Conservation (phyloP, 2,329 filamentous ascomycete genomes). For the Bertia moriformis region DNA sequence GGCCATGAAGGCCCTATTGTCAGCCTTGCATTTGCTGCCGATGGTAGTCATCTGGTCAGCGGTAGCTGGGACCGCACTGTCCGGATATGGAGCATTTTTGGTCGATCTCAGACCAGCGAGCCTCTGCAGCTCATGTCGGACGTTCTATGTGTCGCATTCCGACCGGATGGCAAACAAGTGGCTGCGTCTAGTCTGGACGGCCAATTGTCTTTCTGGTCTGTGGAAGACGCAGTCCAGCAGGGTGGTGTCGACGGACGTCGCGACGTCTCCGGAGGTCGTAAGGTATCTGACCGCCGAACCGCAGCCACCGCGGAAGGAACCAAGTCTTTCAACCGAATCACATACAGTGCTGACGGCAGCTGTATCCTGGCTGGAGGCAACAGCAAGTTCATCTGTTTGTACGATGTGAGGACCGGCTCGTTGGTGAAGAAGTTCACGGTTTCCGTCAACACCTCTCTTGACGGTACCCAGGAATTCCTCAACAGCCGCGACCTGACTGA, state of each 20-base stretch:
- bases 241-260: conserved; percentile 76
- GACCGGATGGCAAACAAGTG: conserved; percentile 81
- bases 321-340: conserved; percentile 77
- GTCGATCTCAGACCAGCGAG: conserved; percentile 84
- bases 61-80: conserved; percentile 96
- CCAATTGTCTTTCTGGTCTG: conserved; percentile 86
- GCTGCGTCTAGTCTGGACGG: conserved; percentile 87
- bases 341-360: conserved; percentile 81
- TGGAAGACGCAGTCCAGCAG: conserved; percentile 75
- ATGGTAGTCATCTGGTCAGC: conserved; percentile 70
- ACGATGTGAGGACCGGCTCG: conserved; percentile 84
- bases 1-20: conserved; percentile 92
- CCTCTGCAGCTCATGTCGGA: conserved; percentile 85
- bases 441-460: conserved; percentile 85
- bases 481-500: conserved; percentile 88
- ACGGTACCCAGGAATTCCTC: conserved; percentile 91
- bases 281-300: conserved; percentile 72
- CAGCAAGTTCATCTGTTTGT: conserved; percentile 97
- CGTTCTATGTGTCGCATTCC: conserved; percentile 70
- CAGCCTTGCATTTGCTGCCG: conserved; percentile 73
- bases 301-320: conserved; percentile 82
- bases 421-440: conserved; percentile 91
- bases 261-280: conserved; percentile 85
- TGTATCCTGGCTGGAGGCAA: conserved; percentile 84
- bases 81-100: conserved; percentile 90